Evolutionary conservation across 1,284 basidiomycete genomes (phyloP), one percentile per base, ranked within the genome.

Genomic region (Ceratobasidium sp.): DNA sequence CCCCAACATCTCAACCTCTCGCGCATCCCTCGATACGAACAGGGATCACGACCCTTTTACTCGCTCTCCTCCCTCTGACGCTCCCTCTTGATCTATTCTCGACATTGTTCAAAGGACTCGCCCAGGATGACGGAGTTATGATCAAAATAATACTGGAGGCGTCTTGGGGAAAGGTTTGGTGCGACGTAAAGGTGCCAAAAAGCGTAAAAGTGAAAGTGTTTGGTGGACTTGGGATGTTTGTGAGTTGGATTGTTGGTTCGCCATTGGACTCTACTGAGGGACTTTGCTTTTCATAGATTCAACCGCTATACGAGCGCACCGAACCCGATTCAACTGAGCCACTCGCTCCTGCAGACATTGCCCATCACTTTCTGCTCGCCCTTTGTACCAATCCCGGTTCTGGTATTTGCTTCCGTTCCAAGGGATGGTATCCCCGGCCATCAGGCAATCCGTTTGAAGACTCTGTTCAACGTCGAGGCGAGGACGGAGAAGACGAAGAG

Each of bases 341-440:
- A 0, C 87, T 87, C 6, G 83, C 84, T 72, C 88, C 93, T 0
- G 93, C 93, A 0, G 91, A 97, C 74, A 84, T 97, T 5, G 89
- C 88, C 0, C 92, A 94, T 75, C 93, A 96, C 77, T 97, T 97
- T 79, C 82, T 98, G 4, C 85, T 97, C 52, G 92, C 91, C 9
- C 87, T 95, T n/a, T 93, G 92, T 76, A 92, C 93, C 0, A 88
- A 88, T 30, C 92, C 93, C 0, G 94, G 94, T 0, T 83, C 85
- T 21, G 96, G 96, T 0, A 84, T 98, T 26, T 97, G 95, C 79
- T 98, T 97, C 81, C 86, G 84, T 58, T 94, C 97, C 78, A 85
- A 88, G 16, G 96, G 95, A 0, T 98, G 96, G 96, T 98, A 97
- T 78, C 89, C 89, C 1, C 87, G 92, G 2, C 87, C 52, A 26